These are phyloP conservation scores for Flaveria linearis DNA, from an alignment of 129 eudicot species.

Conservation along the genomic window DNA sequence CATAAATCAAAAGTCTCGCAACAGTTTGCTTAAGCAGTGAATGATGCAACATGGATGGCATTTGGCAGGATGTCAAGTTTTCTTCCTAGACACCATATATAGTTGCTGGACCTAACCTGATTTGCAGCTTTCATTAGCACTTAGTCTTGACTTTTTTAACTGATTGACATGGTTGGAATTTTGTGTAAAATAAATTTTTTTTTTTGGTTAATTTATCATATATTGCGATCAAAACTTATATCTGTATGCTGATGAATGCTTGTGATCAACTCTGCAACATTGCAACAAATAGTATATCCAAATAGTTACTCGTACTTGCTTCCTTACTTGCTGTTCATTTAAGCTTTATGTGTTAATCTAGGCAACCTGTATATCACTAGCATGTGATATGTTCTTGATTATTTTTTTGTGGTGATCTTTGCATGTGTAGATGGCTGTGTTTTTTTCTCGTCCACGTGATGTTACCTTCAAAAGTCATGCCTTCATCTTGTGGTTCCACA, in stretches of 20 bases:
- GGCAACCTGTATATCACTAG: constrained; percentile 26
- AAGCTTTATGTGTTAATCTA: constrained; percentile 14
- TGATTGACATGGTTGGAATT: background rate
- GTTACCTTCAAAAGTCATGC: constrained; percentile 44
- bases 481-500: constrained; percentile 42
- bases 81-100: background rate
- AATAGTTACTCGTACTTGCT: background rate
- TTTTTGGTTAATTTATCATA: background rate
- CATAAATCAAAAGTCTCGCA: background rate
- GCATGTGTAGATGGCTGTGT: constrained; percentile 52
- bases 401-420: constrained; percentile 31
- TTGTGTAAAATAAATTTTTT: background rate
- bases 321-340: constrained; percentile 1
- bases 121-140: background rate
- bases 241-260: background rate
- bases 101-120: background rate
- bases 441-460: constrained; percentile 38
- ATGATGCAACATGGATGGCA: background rate
- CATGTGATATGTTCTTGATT: constrained; percentile 34
- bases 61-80: background rate
- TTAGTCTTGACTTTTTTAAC: background rate
- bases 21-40: background rate
- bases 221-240: background rate
- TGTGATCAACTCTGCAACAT: background rate
- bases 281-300: background rate